Base-by-base conservation (phyloP, 345 rosid genomes). In the Cardamine occulta region DNA sequence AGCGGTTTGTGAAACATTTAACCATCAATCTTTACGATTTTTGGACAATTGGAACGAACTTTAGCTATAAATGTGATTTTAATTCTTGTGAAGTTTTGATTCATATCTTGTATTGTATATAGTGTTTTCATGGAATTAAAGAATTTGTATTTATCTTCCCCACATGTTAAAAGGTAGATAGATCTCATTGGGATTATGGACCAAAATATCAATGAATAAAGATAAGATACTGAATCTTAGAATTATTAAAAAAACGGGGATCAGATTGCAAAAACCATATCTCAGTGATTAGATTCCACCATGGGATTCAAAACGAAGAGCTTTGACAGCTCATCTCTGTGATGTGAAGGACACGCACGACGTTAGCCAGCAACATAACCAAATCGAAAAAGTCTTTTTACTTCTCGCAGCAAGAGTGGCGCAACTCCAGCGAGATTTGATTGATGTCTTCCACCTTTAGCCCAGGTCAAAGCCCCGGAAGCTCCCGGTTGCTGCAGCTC, bases 401-500 rank as follows among this genome's bases (percentile, higher is more conserved):
- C 80, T 48, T n/a, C 51, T 40, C 66, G 56, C 23, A 65, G 76
- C 80, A 56, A 70, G 52, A 76, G 80, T 76, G 80, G 80, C 72
- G 67, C 45, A 18, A 40, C 63, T 57, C 66, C 80, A 72, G 62
- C 61, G 73, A 71, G 76, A 77, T 77, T 72, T 58, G 63, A 77
- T 77, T 77, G 9, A 77, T 77, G 81, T 77, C 81, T 72, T 14
- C 81, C 40, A 49, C 70, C 37, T 89, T 80, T 80, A 87, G 90
- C 79, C 88, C 95, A 48, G 74, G 89, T 7, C 86, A 91, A 70
- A 86, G 88, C 75, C 91, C 91, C 62, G 92, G 88, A 52, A 85
- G 90, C 81, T 82, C 84, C 34, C 80, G 97, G 80, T 19, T 85
- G 68, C 87, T 89, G 73, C 91, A 84, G 80, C 80, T 80, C 0